Conservation (phyloP, 345 rosid genomes). For the Stellera chamaejasme region DNA sequence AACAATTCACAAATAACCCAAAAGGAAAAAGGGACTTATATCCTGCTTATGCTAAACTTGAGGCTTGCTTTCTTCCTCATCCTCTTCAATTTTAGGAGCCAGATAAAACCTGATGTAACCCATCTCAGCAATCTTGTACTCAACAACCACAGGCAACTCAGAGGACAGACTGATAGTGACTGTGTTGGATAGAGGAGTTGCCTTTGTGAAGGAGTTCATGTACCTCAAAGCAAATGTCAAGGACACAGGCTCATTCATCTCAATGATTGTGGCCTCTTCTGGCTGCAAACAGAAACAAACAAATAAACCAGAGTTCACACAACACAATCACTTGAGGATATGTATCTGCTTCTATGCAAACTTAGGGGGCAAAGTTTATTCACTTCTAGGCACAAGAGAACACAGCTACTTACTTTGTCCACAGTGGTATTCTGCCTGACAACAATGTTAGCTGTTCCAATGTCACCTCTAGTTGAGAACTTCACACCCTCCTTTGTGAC, state of each 20-base stretch:
- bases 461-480: slow-evolving; percentile 94
- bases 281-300: slow-evolving; percentile 47
- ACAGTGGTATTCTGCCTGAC: slow-evolving; percentile 92
- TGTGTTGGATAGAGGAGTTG: slow-evolving; percentile 71
- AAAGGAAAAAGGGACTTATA: slow-evolving; percentile 5
- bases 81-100: slow-evolving; percentile 99
- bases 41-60: slow-evolving; percentile 3
- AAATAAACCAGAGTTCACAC: slow-evolving; percentile 3
- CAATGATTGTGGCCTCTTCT: slow-evolving; percentile 75
- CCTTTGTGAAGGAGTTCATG: slow-evolving; percentile 97
- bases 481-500: slow-evolving; percentile 98
- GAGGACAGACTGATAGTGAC: slow-evolving; percentile 93
- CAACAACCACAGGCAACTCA: slow-evolving; percentile 92
- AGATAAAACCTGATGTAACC: slow-evolving; percentile 86
- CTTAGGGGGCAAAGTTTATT: not conserved
- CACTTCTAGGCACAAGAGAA: not conserved
- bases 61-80: slow-evolving; percentile 77
- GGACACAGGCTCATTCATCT: slow-evolving; percentile 94
- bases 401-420: slow-evolving; percentile 48
- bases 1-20: slow-evolving; percentile 1
- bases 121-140: slow-evolving; percentile 99
- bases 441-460: slow-evolving; percentile 90
- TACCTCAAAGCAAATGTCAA: slow-evolving; percentile 92
- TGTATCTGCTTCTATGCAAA: not conserved
- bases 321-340: not conserved